These are phyloP conservation scores for Talaromyces islandicus DNA, from an alignment of 2,329 filamentous ascomycete species.

Conservation along the genomic window DNA sequence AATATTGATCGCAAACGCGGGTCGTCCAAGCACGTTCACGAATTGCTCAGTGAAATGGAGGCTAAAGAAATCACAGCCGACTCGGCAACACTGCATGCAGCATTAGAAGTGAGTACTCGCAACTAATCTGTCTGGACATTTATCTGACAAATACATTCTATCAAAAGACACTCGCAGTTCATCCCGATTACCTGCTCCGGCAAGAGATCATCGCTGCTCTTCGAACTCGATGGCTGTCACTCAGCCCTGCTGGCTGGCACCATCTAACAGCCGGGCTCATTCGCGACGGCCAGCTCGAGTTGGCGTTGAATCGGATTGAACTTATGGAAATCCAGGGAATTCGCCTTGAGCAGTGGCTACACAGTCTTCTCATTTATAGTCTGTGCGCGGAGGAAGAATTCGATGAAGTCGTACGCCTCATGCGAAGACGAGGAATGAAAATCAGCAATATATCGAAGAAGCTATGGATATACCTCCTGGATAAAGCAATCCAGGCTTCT, in stretches of 20 bases:
- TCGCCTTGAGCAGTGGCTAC: conserved; percentile 63
- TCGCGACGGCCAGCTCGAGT: conserved; percentile 75
- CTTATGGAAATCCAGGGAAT: conserved; percentile 55
- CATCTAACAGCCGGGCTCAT: conserved; percentile 68
- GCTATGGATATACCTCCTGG: conserved; percentile 69
- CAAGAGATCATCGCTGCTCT: conserved; percentile 61
- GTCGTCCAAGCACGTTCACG: conserved; percentile 57
- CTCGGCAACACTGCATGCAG: conserved; percentile 62
- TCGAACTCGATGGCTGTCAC: conserved; percentile 61
- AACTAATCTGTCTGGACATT: neutral
- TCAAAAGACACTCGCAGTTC: conserved; percentile 64
- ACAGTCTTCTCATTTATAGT: conserved; percentile 68
- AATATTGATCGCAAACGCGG: conserved; percentile 61
- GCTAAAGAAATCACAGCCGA: conserved; percentile 57
- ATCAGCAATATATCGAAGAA: conserved; percentile 44
- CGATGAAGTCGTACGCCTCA: conserved; percentile 67
- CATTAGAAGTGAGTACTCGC: conserved; percentile 51
- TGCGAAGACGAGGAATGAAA: conserved; percentile 52
- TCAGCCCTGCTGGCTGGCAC: conserved; percentile 58
- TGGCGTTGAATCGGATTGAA: conserved; percentile 66
- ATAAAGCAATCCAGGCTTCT: conserved; percentile 60
- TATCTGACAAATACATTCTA: neutral
- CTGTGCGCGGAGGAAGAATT: conserved; percentile 67
- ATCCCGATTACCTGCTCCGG: conserved; percentile 77
- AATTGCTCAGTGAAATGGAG: conserved; percentile 69